phyloP scores from a whole-genome alignment of 1,284 basidiomycete species.

The Boletus albobrunnescens region DNA sequence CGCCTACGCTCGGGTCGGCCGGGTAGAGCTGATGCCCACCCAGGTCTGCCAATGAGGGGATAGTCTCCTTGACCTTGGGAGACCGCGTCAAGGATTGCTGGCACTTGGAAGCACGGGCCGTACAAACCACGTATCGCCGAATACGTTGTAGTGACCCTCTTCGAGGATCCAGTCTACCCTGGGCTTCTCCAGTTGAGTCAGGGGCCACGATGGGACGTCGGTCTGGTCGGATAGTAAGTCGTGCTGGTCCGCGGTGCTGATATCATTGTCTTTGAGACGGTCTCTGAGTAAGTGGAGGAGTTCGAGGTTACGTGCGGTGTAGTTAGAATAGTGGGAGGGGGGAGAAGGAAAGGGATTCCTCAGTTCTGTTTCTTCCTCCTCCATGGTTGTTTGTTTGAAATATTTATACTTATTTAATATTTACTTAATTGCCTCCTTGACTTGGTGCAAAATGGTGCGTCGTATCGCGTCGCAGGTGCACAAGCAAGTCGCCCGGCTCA shows the following conservation, averaged over 20 bases:
- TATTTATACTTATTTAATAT: not conserved
- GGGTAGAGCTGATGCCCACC: conserved; percentile 74
- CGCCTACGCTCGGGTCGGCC: conserved; percentile 60
- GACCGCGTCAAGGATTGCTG: conserved; percentile 11
- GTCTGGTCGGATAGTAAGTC: conserved; percentile 60
- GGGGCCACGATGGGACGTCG: conserved; percentile 69
- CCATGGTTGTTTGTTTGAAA: conserved; percentile 27
- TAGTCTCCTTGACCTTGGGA: conserved; percentile 65
- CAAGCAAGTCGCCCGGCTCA: conserved; percentile 80
- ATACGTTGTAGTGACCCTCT: conserved; percentile 66
- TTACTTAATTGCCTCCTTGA: not conserved
- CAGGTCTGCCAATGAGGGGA: conserved; percentile 65
- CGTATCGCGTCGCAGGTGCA: conserved; percentile 87
- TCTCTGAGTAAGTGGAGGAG: conserved; percentile 59
- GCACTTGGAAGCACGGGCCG: conserved; percentile 26
- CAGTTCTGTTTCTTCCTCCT: conserved; percentile 66
- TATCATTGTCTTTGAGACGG: conserved; percentile 40
- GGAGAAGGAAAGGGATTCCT: conserved; percentile 80
- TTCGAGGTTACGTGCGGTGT: conserved; percentile 63
- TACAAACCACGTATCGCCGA: conserved; percentile 81
- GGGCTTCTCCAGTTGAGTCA: conserved; percentile 71
- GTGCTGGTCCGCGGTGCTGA: conserved; percentile 48
- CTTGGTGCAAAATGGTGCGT: conserved; percentile 64
- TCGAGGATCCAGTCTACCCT: conserved; percentile 79
- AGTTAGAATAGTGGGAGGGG: conserved; percentile 71